phyloP scores from a whole-genome alignment of 2,329 filamentous ascomycete genomes.

The Trichoderma polysporum region DNA sequence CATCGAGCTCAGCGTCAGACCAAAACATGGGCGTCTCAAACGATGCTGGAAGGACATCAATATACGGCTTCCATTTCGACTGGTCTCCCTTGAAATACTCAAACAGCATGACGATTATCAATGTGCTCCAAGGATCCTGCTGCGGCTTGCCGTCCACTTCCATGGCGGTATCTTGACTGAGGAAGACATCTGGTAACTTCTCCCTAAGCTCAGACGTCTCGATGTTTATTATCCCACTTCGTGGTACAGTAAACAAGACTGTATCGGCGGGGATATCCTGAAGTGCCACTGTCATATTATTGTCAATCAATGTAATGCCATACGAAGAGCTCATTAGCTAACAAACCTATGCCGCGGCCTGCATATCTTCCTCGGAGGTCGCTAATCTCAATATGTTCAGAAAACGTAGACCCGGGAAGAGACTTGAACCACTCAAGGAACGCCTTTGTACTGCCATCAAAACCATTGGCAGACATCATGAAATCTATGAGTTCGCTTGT shows the following conservation, averaged over 20 bases:
- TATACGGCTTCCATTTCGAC: conserved; percentile 76
- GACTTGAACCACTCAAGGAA: conserved; percentile 57
- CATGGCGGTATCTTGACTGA: conserved; percentile 38
- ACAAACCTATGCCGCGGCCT: conserved; percentile 56
- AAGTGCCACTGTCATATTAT: conserved; percentile 59
- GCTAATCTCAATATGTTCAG: conserved; percentile 50
- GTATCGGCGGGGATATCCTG: conserved; percentile 71
- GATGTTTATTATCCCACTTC: conserved; percentile 66
- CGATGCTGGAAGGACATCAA: conserved; percentile 66
- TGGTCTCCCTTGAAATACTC: conserved; percentile 59
- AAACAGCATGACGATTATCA: conserved; percentile 79
- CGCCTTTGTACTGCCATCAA: conserved; percentile 42
- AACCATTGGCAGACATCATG: conserved; percentile 32
- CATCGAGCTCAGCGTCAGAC: conserved; percentile 65
- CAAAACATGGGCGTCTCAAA: conserved; percentile 95
- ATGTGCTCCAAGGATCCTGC: conserved; percentile 54
- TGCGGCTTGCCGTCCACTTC: conserved; percentile 40
- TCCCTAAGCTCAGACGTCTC: conserved; percentile 68
- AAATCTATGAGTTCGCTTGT: too few relatives aligned
- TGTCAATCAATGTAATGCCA: not conserved
- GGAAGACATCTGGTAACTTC: conserved; percentile 56
- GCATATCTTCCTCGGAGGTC: conserved; percentile 52
- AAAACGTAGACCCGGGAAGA: conserved; percentile 54
- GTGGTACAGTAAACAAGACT: conserved; percentile 77
- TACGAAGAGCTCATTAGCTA: too few relatives aligned